Percentiles rank a stretch among this genome's conserved stretches.
Evolutionary conservation across 768 basidiomycete genomes (phyloP).

Genomic region (Serpula lacrymans): DNA sequence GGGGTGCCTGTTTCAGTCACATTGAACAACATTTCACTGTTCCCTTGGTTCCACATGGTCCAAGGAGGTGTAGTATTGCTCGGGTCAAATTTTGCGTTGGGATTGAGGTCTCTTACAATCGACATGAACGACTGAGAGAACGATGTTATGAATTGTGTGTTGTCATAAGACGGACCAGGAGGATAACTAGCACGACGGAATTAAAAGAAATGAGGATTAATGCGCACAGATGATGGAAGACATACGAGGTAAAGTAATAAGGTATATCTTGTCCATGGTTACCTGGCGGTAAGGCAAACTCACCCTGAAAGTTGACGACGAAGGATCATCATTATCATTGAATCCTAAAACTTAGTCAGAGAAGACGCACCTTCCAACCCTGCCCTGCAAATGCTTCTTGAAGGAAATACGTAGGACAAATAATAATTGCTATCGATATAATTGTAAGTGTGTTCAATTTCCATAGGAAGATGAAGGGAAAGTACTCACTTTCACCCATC

Average conservation of each 20-base stretch:
- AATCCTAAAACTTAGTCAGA: neutral
- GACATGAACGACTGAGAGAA: neutral
- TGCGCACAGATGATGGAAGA: too few relatives aligned
- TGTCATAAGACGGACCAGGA: neutral
- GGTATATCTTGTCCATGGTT: constrained; percentile 34
- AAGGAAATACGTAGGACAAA: constrained; percentile 38
- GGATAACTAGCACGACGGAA: neutral
- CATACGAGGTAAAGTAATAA: constrained; percentile 40
- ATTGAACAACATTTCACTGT: neutral
- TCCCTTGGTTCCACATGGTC: neutral
- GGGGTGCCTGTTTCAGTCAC: neutral
- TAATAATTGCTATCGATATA: constrained; percentile 30
- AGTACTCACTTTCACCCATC: constrained; percentile 35
- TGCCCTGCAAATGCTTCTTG: constrained; percentile 17
- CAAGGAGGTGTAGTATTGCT: neutral
- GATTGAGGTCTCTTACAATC: neutral
- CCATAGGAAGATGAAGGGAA: neutral
- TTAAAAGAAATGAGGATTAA: neutral
- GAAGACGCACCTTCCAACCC: constrained; percentile 20
- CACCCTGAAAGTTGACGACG: constrained; percentile 26
- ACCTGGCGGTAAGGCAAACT: constrained; percentile 42
- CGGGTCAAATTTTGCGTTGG: neutral
- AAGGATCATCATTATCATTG: neutral
- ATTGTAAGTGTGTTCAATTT: neutral
- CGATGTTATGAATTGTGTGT: neutral